A percentile compares a stretch with the other conserved stretches of the same genome.
These are phyloP conservation scores for Purshia tridentata DNA, from an alignment of 306 rosid species.

Conservation along the genomic window DNA sequence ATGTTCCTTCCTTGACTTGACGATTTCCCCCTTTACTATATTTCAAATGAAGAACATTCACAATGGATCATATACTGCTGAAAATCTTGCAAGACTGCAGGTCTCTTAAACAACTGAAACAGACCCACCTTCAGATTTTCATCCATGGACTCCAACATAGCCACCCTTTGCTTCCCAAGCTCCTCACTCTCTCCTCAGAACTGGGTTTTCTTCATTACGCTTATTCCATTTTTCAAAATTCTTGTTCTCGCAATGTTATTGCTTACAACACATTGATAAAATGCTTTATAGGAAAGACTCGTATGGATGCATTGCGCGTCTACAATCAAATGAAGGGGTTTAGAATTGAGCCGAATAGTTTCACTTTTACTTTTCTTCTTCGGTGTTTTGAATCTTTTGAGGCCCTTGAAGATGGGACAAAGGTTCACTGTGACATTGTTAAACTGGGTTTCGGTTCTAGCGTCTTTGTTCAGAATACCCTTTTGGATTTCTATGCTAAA, in stretches of 20 bases:
- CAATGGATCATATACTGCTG: constrained; percentile 17
- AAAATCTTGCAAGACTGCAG: constrained; percentile 17
- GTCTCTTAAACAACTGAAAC: constrained; percentile 23
- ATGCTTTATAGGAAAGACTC: constrained; percentile 19
- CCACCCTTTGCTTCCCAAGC: constrained; percentile 24
- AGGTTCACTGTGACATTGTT: constrained; percentile 31
- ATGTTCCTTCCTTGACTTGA: background rate
- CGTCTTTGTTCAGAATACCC: constrained; percentile 35
- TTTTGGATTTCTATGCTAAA: constrained; percentile 32
- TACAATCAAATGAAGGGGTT: constrained; percentile 25
- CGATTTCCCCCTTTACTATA: background rate
- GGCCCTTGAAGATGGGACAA: constrained; percentile 21
- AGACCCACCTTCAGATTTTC: constrained; percentile 31
- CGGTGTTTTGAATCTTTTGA: constrained; percentile 21
- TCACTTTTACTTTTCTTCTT: constrained; percentile 33
- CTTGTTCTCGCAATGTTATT: constrained; percentile 21
- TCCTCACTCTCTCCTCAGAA: constrained; percentile 23
- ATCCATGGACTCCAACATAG: constrained; percentile 24
- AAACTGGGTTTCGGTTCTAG: constrained; percentile 31
- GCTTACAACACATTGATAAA: constrained; percentile 27
- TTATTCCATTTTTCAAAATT: constrained; percentile 7
- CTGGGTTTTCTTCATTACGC: constrained; percentile 28
- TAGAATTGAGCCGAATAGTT: constrained; percentile 22
- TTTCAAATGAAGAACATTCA: background rate
- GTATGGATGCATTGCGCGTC: constrained; percentile 17